Base-by-base conservation (phyloP, 2,329 filamentous ascomycete species). In the Fusarium camptoceras region DNA sequence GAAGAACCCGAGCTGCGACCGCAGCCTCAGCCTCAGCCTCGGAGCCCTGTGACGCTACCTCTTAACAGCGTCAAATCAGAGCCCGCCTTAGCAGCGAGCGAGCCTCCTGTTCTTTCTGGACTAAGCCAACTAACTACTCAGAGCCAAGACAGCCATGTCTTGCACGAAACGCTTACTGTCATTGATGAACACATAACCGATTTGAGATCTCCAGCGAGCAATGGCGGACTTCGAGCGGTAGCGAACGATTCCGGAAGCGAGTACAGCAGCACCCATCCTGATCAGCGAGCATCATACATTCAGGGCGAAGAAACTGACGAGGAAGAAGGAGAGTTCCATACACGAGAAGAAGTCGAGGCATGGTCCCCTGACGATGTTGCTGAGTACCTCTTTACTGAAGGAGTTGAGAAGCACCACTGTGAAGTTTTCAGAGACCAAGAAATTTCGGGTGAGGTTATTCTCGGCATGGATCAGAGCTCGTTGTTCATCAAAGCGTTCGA, bases 161-260 rank as follows among this genome's bases (percentile, higher is more conserved):
- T 98, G 84, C 94, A 94, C 78, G 94, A 98, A 79, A 98, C 95
- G 1, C 83, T 98, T 54, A 97, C 94, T 76, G 95, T 98, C 62
- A 98, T 98, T 75, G 92, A 98, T 78, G 95, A 98, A 81, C 95
- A 98, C 78, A 97, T 98, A 73, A 97, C 94, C 43, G 92, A 97
- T 78, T 88, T 98, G 69, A 84, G 87, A 66, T 87, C 86, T 20
- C 82, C 86, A 9, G 82, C 84, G 8, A 84, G 81, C 65, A 86
- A 83, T 65, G 86, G 88, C 27, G 80, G 78, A 34, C 74, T 90
- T 68, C 83, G 87, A 70, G 75, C 85, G 58, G 80, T 82, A 54
- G 81, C 85, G 44, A 93, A 89, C 68, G 93, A 97, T 78, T 97
- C 94, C 3, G 92, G 91, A 51, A 97, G 94, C 81, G 93, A 97